A percentile compares a stretch with the other conserved stretches of the same genome.
Conservation (phyloP, 148 eudicot species). For the Vaccinium corymbosum region DNA sequence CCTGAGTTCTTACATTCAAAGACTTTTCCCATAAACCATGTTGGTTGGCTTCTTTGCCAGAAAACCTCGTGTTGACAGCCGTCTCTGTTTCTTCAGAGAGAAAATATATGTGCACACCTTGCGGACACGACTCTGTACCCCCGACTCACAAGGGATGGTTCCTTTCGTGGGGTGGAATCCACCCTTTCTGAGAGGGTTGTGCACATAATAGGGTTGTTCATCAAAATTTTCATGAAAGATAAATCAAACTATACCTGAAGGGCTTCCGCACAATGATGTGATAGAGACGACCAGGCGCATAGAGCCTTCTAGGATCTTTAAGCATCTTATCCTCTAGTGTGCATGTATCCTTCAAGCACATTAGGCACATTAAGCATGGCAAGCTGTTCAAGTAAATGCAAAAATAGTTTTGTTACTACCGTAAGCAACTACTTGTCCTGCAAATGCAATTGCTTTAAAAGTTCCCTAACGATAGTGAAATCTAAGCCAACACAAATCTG, state of each 20-base stretch:
- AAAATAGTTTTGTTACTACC: neutral
- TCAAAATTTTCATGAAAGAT: neutral
- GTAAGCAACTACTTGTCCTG: neutral
- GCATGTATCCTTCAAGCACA: conserved; percentile 94
- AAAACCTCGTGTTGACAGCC: neutral
- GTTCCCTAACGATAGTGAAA: neutral
- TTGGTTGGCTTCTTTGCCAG: neutral
- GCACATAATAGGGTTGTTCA: neutral
- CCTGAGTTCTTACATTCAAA: neutral
- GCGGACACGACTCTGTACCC: neutral
- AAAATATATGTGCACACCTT: neutral
- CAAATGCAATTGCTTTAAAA: neutral
- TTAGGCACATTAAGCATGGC: conserved; percentile 86
- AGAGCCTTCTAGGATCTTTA: conserved; percentile 82
- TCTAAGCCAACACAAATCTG: neutral
- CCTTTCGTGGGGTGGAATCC: neutral
- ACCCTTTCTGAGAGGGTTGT: neutral
- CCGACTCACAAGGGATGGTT: neutral
- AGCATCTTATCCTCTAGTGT: conserved; percentile 76
- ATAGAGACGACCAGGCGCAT: conserved; percentile 96
- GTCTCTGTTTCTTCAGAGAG: neutral
- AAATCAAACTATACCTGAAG: conserved; percentile 49
- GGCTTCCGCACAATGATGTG: conserved; percentile 90
- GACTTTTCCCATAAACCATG: neutral
- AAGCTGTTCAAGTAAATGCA: conserved; percentile 45